Percentiles rank a stretch among this genome's conserved stretches.
Conservation (phyloP, 2,329 filamentous ascomycete genomes). For the Mycocentrospora acerina region DNA sequence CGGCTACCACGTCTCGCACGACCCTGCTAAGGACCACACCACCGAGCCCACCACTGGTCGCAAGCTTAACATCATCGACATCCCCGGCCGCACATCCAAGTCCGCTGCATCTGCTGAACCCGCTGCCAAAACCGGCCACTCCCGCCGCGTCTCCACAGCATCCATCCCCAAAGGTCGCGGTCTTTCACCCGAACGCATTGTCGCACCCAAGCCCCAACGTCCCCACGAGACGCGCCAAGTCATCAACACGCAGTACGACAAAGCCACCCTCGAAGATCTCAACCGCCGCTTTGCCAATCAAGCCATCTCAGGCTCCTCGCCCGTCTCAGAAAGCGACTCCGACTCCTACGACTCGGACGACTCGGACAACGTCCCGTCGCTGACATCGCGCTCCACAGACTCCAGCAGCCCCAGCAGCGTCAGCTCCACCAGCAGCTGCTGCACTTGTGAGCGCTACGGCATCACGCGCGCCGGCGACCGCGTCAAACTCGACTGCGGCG, state of each 20-base stretch:
- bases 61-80: conserved; percentile 95
- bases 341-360: conserved; percentile 60
- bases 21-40: conserved; percentile 84
- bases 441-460: conserved; percentile 94
- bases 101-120: conserved; percentile 50
- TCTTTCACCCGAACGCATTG: conserved; percentile 84
- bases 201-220: conserved; percentile 84
- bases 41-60: conserved; percentile 96
- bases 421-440: conserved; percentile 58
- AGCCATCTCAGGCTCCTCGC: conserved; percentile 58
- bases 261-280: conserved; percentile 76
- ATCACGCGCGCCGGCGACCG: conserved; percentile 91
- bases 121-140: conserved; percentile 44
- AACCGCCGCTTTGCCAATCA: conserved; percentile 70
- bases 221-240: conserved; percentile 86
- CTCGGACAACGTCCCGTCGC: conserved; percentile 69
- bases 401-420: conserved; percentile 67
- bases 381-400: conserved; percentile 68
- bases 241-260: conserved; percentile 76
- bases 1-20: conserved; percentile 96
- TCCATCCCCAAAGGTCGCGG: conserved; percentile 87
- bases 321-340: conserved; percentile 64
- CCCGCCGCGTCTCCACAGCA: conserved; percentile 55
- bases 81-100: conserved; percentile 60
- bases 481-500: conserved; percentile 95